Evolutionary conservation across 768 basidiomycete genomes (phyloP).

Genomic region (Phylloporus arenicola): DNA sequence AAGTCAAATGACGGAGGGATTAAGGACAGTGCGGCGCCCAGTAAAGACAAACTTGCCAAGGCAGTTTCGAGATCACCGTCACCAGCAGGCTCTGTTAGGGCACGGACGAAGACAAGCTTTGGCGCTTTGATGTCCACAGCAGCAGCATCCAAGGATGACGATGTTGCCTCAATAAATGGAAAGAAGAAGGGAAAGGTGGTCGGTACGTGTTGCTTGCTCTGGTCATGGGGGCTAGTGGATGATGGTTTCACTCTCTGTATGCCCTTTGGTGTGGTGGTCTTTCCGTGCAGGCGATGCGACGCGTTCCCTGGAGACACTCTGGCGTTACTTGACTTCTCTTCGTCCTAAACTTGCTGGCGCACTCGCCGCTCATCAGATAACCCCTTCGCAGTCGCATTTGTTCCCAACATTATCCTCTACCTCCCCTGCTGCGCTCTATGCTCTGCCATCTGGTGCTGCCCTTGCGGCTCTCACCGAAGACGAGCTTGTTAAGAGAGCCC

Average conservation of each 20-base stretch:
- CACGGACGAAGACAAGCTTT: slow-evolving; percentile 50
- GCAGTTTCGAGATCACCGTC: slow-evolving; percentile 29
- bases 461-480: slow-evolving; percentile 70
- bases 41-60: slow-evolving; percentile 19
- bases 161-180: slow-evolving; percentile 47
- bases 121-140: slow-evolving; percentile 40
- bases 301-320: slow-evolving; percentile 80
- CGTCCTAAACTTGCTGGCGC: slow-evolving; percentile 82
- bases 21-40: slow-evolving; percentile 15
- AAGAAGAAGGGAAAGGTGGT: slow-evolving; percentile 30
- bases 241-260: background rate
- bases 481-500: slow-evolving; percentile 82
- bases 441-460: slow-evolving; percentile 65
- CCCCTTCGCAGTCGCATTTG: slow-evolving; percentile 62
- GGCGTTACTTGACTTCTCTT: slow-evolving; percentile 84
- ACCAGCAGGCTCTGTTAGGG: slow-evolving; percentile 40
- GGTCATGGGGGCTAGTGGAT: background rate
- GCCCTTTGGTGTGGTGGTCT: background rate
- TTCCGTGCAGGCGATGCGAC: slow-evolving; percentile 47
- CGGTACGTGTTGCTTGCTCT: slow-evolving; percentile 28
- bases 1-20: slow-evolving; percentile 25
- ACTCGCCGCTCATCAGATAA: slow-evolving; percentile 63
- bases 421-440: slow-evolving; percentile 69
- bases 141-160: slow-evolving; percentile 51
- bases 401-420: slow-evolving; percentile 67